These are phyloP conservation scores for Coprinellus micaceus DNA, from an alignment of 768 basidiomycete species.

Conservation along the genomic window DNA sequence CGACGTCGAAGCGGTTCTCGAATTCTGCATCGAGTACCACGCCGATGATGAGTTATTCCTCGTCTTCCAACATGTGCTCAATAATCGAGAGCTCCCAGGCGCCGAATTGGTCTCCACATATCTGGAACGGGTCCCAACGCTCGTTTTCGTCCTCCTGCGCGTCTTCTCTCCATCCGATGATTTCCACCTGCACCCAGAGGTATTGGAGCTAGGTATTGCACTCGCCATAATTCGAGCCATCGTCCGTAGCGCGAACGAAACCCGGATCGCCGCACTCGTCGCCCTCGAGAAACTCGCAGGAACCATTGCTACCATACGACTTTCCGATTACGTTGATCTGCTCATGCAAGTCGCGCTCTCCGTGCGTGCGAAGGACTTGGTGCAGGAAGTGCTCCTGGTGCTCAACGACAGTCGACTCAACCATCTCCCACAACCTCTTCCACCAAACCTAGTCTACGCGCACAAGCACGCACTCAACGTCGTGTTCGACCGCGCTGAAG, in stretches of 20 bases:
- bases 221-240: slow-evolving; percentile 42
- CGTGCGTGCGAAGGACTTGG: slow-evolving; percentile 46
- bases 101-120: slow-evolving; percentile 29
- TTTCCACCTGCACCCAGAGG: slow-evolving; percentile 25
- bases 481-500: slow-evolving; percentile 62
- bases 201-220: slow-evolving; percentile 24
- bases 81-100: slow-evolving; percentile 24
- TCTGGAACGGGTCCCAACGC: slow-evolving; percentile 48
- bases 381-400: slow-evolving; percentile 59
- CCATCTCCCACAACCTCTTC: slow-evolving; percentile 18
- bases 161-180: slow-evolving; percentile 41
- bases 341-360: slow-evolving; percentile 50
- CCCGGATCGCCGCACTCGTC: slow-evolving; percentile 54
- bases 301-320: slow-evolving; percentile 31
- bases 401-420: slow-evolving; percentile 38
- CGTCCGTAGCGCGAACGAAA: slow-evolving; percentile 50
- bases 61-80: slow-evolving; percentile 41
- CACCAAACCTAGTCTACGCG: slow-evolving; percentile 37
- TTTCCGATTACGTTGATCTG: slow-evolving; percentile 48
- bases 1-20: slow-evolving; percentile 34
- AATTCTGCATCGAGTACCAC: slow-evolving; percentile 45
- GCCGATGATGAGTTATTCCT: slow-evolving; percentile 53
- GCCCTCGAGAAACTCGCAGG: slow-evolving; percentile 52
- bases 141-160: slow-evolving; percentile 54
- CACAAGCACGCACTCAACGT: slow-evolving; percentile 55